phyloP scores from a whole-genome alignment of 2,329 filamentous ascomycete species.

The Neocucurbitaria cava region DNA sequence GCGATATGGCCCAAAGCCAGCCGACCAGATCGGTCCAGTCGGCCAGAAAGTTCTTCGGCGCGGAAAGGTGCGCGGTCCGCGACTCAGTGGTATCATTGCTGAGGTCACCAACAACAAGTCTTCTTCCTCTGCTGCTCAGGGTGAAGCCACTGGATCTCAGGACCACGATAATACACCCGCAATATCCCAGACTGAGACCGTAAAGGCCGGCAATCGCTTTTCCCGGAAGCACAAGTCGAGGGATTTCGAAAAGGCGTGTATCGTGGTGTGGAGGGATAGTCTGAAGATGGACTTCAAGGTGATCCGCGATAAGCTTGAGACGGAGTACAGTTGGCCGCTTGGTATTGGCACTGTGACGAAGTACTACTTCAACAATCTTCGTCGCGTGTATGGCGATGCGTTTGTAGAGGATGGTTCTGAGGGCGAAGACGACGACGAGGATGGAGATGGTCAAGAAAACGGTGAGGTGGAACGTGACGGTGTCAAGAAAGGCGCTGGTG shows the following conservation, averaged over 20 bases:
- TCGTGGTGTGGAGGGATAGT: slow-evolving; percentile 23
- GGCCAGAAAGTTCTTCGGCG: slow-evolving; percentile 11
- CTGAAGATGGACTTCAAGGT: slow-evolving; percentile 9
- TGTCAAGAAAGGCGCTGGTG: not conserved
- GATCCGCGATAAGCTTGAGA: slow-evolving; percentile 17
- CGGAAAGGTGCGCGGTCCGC: slow-evolving; percentile 9
- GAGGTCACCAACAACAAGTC: not conserved
- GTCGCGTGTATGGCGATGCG: slow-evolving; percentile 12
- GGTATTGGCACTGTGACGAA: slow-evolving; percentile 19
- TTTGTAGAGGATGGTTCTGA: not conserved
- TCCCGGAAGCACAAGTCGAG: slow-evolving; percentile 1
- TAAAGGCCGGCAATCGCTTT: not conserved
- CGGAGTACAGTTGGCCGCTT: slow-evolving; percentile 16
- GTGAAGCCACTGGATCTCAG: not conserved
- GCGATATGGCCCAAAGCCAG: slow-evolving; percentile 15
- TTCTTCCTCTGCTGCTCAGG: not conserved
- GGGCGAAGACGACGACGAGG: not conserved
- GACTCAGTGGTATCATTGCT: not conserved
- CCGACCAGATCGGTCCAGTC: slow-evolving; percentile 5
- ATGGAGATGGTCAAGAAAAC: not conserved
- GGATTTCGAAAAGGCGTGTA: slow-evolving; percentile 17
- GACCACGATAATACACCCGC: not conserved
- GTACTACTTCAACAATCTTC: slow-evolving; percentile 13
- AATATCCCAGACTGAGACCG: not conserved
- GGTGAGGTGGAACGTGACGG: not conserved